Evolutionary conservation across 2,329 filamentous ascomycete genomes (phyloP).

Genomic region (Venturia pyrina): DNA sequence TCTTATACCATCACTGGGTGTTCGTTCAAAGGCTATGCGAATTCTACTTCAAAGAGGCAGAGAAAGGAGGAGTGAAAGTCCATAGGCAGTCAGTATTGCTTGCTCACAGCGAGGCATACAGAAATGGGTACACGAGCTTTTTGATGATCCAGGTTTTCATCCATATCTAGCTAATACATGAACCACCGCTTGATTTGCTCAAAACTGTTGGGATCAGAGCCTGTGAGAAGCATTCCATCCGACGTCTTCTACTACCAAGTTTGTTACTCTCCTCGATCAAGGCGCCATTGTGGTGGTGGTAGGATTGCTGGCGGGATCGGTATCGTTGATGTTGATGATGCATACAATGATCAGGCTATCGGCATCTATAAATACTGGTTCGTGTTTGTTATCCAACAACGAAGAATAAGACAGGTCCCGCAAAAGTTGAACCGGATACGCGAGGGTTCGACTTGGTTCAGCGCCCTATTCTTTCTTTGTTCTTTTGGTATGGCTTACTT

Average conservation of each 20-base stretch:
- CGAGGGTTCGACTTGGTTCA: background rate
- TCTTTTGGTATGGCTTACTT: background rate
- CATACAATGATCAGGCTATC: background rate
- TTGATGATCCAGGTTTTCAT: no score
- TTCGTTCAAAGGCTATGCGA: no score
- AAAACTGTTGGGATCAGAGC: no score
- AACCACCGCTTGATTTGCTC: no score
- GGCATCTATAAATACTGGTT: background rate
- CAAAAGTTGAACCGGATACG: background rate
- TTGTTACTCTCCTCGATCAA: background rate
- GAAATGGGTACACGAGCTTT: no score
- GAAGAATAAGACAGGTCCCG: background rate
- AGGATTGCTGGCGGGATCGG: background rate
- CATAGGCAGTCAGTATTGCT: no score
- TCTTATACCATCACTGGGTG: no score
- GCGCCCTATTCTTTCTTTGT: background rate
- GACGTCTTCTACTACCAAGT: background rate
- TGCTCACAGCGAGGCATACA: no score
- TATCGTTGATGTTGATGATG: background rate
- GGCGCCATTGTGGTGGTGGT: background rate
- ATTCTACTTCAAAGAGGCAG: no score
- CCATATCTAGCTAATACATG: no score
- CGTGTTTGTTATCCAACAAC: background rate
- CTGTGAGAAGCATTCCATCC: background rate
- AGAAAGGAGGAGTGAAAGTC: no score